These are phyloP conservation scores for Aspergillus indologenus DNA, from an alignment of 495 filamentous ascomycete species.

Conservation along the genomic window DNA sequence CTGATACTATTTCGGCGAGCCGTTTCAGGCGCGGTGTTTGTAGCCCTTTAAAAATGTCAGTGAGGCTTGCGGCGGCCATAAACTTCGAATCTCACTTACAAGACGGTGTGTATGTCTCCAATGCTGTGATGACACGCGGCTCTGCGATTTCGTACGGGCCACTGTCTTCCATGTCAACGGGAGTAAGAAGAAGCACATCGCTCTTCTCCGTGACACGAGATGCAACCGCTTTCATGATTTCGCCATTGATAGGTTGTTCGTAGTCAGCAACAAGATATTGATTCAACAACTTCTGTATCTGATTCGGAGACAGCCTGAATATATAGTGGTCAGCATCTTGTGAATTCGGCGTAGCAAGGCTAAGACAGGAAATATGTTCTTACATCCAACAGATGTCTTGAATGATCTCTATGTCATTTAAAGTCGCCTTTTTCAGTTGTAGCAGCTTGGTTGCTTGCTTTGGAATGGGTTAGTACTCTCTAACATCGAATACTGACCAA, in stretches of 20 bases:
- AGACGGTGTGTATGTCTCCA: slow-evolving; percentile 97
- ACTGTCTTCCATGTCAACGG: slow-evolving; percentile 98
- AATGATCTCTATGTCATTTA: slow-evolving; percentile 99
- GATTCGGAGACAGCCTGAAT: slow-evolving; percentile 87
- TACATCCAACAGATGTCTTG: slow-evolving; percentile 99
- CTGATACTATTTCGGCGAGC: slow-evolving; percentile 93
- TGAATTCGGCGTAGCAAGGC: not conserved
- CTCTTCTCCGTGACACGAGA: slow-evolving; percentile 97
- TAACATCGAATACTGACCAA: not conserved
- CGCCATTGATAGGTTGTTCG: slow-evolving; percentile 98
- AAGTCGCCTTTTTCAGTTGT: slow-evolving; percentile 96
- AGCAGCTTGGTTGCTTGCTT: slow-evolving; percentile 98
- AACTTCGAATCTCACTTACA: slow-evolving; percentile 55
- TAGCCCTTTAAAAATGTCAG: slow-evolving; percentile 57
- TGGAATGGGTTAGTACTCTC: slow-evolving; percentile 30
- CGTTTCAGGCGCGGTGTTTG: slow-evolving; percentile 94
- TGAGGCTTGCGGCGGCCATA: not conserved
- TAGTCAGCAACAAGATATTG: slow-evolving; percentile 99
- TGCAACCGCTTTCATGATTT: slow-evolving; percentile 99
- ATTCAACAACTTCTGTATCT: slow-evolving; percentile 98
- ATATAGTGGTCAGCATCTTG: slow-evolving; percentile 10
- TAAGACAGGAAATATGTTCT: slow-evolving; percentile 25
- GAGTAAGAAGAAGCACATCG: slow-evolving; percentile 85
- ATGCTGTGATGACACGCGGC: slow-evolving; percentile 87
- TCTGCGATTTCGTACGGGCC: slow-evolving; percentile 99